Evolutionary conservation across 169 alveolate genomes (phyloP), one percentile per base, ranked within the genome.

Genomic region (Neospora caninum): DNA sequence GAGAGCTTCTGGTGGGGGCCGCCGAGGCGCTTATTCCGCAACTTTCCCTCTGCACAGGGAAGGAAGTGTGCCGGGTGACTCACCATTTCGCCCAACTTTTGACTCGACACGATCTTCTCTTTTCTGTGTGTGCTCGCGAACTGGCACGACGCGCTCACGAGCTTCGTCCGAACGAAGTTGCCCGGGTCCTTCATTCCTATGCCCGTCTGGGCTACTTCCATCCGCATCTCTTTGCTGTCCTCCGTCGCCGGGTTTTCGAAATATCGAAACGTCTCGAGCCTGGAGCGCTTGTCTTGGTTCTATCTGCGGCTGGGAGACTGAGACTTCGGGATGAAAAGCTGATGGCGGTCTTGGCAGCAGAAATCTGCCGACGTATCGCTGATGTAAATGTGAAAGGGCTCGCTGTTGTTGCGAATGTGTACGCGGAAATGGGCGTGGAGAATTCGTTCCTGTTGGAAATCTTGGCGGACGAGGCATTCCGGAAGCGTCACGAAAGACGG

Each of bases 181-280:
- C 82, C 25, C 92, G 92, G 41, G 70, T 86, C 34, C 80, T 86
- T 49, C 92, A 86, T 38, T 49, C 92, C 80, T 86, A 86, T 38
- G 70, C 92, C 22, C 39, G 82, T 34, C 27, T 86, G 25, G 70
- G 92, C 16, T 86, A 53, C 80, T 58, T 53, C 38, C 92, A 86
- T 86, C 92, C 92, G 10, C 92, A 86, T 58, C 45, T 86, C 27
- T 53, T 86, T n/a, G 92, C 92, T 42, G 92, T 86, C 20, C 42
- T 86, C 18, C 58, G 80, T 34, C 39, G 92, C 27, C 80, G 92
- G 31, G 31, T 86, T 34, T 86, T 86, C 80, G 92, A 86, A 34
- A 38, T 41, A 38, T 41, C 70, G 16, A 53, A 86, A n/a, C 58
- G 42, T 9, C 92, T 86, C 45, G 92, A 86, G 38, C 92, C 92